Evolutionary conservation across 768 basidiomycete species (phyloP).

Genomic region (Boletus rufocinnamomeus): DNA sequence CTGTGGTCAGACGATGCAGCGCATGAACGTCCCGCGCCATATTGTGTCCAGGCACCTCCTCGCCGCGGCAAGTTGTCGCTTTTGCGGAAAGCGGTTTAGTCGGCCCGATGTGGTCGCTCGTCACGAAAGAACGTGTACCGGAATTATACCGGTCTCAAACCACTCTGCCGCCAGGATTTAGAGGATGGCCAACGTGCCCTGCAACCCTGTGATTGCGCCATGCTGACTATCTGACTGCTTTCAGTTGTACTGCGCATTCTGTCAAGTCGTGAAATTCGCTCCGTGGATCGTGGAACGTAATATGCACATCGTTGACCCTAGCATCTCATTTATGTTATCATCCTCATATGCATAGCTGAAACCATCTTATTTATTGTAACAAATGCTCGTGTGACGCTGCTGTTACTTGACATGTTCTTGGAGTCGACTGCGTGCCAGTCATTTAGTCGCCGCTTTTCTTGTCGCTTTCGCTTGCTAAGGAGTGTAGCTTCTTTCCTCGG

Average conservation of each 20-base stretch:
- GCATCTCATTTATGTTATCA: constrained; percentile 14
- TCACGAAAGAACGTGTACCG: constrained; percentile 29
- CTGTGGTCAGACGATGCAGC: constrained; percentile 27
- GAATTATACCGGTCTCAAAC: not conserved
- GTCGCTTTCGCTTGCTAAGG: constrained; percentile 3
- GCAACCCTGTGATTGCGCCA: not conserved
- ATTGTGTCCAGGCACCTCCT: constrained; percentile 32
- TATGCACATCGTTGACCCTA: constrained; percentile 12
- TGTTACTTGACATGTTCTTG: not conserved
- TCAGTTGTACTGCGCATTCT: constrained; percentile 2
- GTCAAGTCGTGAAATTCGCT: constrained; percentile 2
- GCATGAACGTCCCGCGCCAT: constrained; percentile 34
- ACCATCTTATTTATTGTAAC: constrained; percentile 7
- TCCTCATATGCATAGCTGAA: constrained; percentile 4
- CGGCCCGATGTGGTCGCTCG: constrained; percentile 31
- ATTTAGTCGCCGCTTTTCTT: not conserved
- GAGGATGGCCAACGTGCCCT: not conserved
- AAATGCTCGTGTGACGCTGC: not conserved
- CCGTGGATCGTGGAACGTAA: constrained; percentile 5
- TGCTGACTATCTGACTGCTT: not conserved
- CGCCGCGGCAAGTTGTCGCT: constrained; percentile 26
- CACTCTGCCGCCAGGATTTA: not conserved
- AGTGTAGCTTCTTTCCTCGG: not conserved
- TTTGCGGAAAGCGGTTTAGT: constrained; percentile 26
- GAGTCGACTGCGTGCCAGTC: not conserved